phyloP scores from a whole-genome alignment of 176 grass and related monocot species.

The Rhynchospora tenuis region DNA sequence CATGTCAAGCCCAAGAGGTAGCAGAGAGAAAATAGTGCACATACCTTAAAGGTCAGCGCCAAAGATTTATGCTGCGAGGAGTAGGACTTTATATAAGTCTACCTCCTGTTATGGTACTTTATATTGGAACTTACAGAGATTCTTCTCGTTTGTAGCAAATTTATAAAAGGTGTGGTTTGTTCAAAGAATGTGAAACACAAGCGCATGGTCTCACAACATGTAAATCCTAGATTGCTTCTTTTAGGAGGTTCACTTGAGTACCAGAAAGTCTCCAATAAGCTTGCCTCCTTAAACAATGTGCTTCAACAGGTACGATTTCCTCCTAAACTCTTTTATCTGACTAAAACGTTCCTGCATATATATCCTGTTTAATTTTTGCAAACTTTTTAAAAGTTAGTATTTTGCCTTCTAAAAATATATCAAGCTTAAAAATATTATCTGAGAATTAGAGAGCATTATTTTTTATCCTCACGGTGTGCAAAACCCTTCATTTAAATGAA shows the following conservation, averaged over 20 bases:
- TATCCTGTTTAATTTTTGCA: neutral
- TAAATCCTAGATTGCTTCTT: conserved; percentile 72
- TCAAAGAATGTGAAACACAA: conserved; percentile 96
- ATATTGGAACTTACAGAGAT: neutral
- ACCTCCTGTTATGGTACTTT: neutral
- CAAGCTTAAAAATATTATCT: neutral
- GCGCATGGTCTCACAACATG: conserved; percentile 71
- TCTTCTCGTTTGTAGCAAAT: conserved; percentile 38
- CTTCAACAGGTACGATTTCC: conserved; percentile 55
- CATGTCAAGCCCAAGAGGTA: neutral
- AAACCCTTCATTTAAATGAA: neutral
- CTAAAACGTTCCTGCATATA: neutral
- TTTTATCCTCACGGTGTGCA: neutral
- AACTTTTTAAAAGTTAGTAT: neutral
- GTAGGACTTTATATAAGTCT: neutral
- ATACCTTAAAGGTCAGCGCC: neutral
- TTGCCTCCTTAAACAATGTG: conserved; percentile 69
- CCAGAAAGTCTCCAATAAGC: conserved; percentile 70
- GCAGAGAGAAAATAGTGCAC: neutral
- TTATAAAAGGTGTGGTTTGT: conserved; percentile 88
- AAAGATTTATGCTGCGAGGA: neutral
- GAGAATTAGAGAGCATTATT: neutral
- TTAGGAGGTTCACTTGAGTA: conserved; percentile 80
- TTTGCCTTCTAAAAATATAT: neutral
- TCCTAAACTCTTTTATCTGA: neutral